Conservation (phyloP, 1,284 basidiomycete species). For the Malassezia equina region DNA sequence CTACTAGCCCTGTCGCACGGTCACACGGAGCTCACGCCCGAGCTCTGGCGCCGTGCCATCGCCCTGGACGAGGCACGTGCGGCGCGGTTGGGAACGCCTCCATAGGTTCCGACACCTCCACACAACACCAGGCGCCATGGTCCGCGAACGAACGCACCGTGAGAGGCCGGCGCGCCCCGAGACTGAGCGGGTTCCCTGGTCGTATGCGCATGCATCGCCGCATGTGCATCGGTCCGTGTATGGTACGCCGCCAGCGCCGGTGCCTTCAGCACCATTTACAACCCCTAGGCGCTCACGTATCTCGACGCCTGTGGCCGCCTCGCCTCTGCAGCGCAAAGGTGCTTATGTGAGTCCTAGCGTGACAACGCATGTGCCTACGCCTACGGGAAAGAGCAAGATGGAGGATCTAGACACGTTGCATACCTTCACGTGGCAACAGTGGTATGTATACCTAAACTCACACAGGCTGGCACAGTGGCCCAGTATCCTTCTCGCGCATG, state of each 20-base stretch:
- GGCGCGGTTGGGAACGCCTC: background rate
- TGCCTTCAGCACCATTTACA: too few species aligned
- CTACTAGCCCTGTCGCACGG: slow-evolving; percentile 27
- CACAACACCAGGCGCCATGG: background rate
- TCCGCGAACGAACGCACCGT: background rate
- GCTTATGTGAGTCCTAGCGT: slow-evolving; percentile 6
- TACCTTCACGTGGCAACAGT: background rate
- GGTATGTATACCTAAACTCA: background rate
- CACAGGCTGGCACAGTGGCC: slow-evolving; percentile 1
- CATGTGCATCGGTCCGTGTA: background rate
- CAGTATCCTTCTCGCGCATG: background rate
- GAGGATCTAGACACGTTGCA: background rate
- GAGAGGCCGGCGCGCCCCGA: background rate
- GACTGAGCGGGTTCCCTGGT: background rate
- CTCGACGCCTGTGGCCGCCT: background rate
- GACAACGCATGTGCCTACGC: background rate
- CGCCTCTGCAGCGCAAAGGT: slow-evolving; percentile 14
- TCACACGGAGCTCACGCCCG: slow-evolving; percentile 19
- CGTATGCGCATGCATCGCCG: background rate
- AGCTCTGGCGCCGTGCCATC: slow-evolving; percentile 24
- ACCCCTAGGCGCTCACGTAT: background rate
- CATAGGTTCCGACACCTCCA: background rate
- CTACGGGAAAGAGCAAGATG: too few species aligned
- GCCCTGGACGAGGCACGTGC: slow-evolving; percentile 21
- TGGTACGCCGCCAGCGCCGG: background rate